Percentiles rank a stretch among this genome's conserved stretches.
Evolutionary conservation across 2,329 filamentous ascomycete genomes (phyloP).

Genomic region (Pseudogymnoascus destructans): DNA sequence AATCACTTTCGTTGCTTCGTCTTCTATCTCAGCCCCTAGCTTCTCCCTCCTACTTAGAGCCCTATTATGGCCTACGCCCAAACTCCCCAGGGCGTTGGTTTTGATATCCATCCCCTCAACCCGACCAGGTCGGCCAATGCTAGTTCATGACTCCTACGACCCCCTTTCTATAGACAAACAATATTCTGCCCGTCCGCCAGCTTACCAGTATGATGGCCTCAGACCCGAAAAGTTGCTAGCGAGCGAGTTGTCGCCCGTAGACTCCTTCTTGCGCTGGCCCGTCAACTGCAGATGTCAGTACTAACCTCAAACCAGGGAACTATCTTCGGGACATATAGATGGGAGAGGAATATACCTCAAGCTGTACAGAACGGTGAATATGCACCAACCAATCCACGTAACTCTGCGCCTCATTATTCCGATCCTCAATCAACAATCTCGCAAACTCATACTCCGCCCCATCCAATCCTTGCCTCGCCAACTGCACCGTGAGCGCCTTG

Average conservation of each 20-base stretch:
- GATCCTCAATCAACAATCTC: conserved; percentile 76
- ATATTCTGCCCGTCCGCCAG: background rate
- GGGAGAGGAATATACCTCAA: conserved; percentile 49
- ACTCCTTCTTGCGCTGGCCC: conserved; percentile 60
- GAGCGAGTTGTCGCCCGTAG: conserved; percentile 37
- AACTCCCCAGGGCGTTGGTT: background rate
- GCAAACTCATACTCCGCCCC: conserved; percentile 97
- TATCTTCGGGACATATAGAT: background rate
- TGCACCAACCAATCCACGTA: conserved; percentile 99
- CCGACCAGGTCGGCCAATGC: background rate
- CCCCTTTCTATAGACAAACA: background rate
- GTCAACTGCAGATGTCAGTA: conserved; percentile 36
- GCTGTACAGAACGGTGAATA: conserved; percentile 81
- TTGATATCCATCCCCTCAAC: background rate
- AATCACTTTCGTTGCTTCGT: conserved; percentile 5
- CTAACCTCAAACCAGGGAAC: background rate
- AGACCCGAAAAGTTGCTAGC: conserved; percentile 45
- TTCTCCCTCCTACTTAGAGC: background rate
- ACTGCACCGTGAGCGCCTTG: conserved; percentile 78
- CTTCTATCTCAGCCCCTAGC: background rate
- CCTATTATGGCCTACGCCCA: background rate
- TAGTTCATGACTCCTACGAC: background rate
- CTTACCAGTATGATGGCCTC: conserved; percentile 46
- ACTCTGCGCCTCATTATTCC: conserved; percentile 94
- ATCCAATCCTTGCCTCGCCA: conserved; percentile 84